Evolutionary conservation across 2,329 filamentous ascomycete genomes (phyloP).

Genomic region (Hymenoscyphus occultus): DNA sequence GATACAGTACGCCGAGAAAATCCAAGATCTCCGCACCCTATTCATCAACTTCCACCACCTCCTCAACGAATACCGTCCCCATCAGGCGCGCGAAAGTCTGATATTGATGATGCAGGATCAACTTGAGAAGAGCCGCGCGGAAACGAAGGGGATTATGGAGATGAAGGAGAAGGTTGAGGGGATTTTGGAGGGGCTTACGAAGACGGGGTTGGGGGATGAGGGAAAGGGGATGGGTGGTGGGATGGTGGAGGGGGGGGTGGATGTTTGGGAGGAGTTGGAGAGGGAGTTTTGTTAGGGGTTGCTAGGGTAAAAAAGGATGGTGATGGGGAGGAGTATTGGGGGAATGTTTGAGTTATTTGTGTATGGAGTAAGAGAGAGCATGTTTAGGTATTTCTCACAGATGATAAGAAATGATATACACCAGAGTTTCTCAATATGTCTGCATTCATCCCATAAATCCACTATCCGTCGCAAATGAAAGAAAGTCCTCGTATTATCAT

Average conservation of each 20-base stretch:
- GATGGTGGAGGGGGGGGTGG: constrained; percentile 30
- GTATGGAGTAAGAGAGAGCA: too few relatives aligned
- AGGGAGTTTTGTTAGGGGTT: constrained; percentile 39
- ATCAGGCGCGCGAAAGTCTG: constrained; percentile 85
- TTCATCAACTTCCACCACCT: constrained; percentile 91
- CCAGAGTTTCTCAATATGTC: neutral
- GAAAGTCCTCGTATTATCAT: neutral
- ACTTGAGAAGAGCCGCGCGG: constrained; percentile 66
- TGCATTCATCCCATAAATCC: neutral
- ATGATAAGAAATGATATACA: neutral
- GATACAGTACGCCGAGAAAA: constrained; percentile 62
- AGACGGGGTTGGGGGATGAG: constrained; percentile 37
- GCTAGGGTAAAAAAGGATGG: too few relatives aligned
- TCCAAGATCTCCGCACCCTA: constrained; percentile 74
- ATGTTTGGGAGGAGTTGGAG: constrained; percentile 45
- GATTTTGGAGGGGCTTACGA: constrained; percentile 66
- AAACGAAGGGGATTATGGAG: constrained; percentile 66
- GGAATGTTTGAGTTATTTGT: too few relatives aligned
- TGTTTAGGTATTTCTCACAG: too few relatives aligned
- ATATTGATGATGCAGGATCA: constrained; percentile 87
- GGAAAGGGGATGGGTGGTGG: neutral
- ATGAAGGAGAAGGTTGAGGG: constrained; percentile 70
- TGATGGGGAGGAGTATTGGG: neutral
- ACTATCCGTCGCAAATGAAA: neutral
- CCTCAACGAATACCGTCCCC: constrained; percentile 89